These are phyloP conservation scores for Phytophthora pistaciae DNA, from an alignment of 352 stramenopile species.

Conservation along the genomic window DNA sequence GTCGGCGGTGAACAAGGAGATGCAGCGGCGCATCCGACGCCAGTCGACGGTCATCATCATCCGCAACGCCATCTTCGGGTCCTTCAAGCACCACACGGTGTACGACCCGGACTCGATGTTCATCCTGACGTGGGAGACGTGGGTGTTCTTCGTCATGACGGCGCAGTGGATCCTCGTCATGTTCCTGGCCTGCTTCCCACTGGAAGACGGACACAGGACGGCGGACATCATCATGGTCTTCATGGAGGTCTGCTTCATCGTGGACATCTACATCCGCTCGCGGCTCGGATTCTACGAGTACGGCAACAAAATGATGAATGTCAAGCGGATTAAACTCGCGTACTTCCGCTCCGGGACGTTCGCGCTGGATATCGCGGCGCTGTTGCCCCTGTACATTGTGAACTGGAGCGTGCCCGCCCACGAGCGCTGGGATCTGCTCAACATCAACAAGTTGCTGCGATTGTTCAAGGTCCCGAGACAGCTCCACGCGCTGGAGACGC, in stretches of 20 bases:
- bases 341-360: conserved; percentile 60
- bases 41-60: conserved; percentile 30
- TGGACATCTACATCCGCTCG: conserved; percentile 63
- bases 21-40: conserved; percentile 11
- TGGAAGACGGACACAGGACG: background rate
- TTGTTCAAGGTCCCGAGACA: conserved; percentile 62
- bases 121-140: conserved; percentile 65
- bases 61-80: conserved; percentile 26
- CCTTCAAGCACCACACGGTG: conserved; percentile 14
- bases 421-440: conserved; percentile 54
- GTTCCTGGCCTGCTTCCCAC: conserved; percentile 54
- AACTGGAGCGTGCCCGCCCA: conserved; percentile 43
- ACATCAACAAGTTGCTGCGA: conserved; percentile 71
- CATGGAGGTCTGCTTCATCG: conserved; percentile 50
- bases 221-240: conserved; percentile 38
- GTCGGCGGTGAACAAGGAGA: conserved; percentile 28
- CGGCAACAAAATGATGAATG: conserved; percentile 74
- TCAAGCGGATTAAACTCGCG: conserved; percentile 29
- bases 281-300: conserved; percentile 68
- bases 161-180: conserved; percentile 57
- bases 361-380: conserved; percentile 48
- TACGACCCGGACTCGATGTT: conserved; percentile 56
- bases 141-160: conserved; percentile 61
- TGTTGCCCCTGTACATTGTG: conserved; percentile 58
- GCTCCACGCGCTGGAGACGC: conserved; percentile 58